These are phyloP conservation scores for Dryas alaskensis DNA, from an alignment of 306 rosid genomes.

Conservation along the genomic window DNA sequence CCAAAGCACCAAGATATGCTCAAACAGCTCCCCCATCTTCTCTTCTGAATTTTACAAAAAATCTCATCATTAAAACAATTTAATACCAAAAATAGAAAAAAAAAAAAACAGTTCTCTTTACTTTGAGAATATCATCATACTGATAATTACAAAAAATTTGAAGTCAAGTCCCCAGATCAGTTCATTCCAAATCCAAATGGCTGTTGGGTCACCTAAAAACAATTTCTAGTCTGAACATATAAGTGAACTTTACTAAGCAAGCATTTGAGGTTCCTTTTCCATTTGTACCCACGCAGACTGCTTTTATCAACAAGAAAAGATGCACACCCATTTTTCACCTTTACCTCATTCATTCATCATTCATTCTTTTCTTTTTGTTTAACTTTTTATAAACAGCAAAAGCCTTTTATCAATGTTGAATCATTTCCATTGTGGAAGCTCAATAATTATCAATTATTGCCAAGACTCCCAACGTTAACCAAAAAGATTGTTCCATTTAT, in stretches of 20 bases:
- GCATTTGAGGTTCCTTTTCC: not conserved
- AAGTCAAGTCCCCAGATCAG: not conserved
- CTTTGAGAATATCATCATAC: not conserved
- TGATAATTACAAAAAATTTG: constrained; percentile 1
- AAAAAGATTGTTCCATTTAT: not conserved
- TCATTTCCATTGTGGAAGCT: not conserved
- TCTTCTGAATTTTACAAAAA: constrained; percentile 59
- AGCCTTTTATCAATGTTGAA: not conserved
- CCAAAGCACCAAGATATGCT: constrained; percentile 78
- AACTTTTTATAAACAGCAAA: not conserved
- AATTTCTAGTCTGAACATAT: not conserved
- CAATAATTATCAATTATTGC: not conserved
- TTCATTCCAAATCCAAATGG: not conserved
- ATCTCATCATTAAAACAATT: constrained; percentile 15
- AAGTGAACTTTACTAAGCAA: constrained; percentile 5
- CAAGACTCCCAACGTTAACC: not conserved
- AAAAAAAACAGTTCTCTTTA: constrained; percentile 9
- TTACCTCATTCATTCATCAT: not conserved
- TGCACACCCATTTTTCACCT: not conserved
- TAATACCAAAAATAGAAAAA: constrained; percentile 10
- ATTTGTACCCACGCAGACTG: not conserved
- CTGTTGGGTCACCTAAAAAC: not conserved
- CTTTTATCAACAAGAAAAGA: not conserved
- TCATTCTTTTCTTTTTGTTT: not conserved
- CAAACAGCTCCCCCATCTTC: constrained; percentile 79